Evolutionary conservation across 306 rosid genomes (phyloP), one percentile per base, ranked within the genome.

Genomic region (Begonia loranthoides): DNA sequence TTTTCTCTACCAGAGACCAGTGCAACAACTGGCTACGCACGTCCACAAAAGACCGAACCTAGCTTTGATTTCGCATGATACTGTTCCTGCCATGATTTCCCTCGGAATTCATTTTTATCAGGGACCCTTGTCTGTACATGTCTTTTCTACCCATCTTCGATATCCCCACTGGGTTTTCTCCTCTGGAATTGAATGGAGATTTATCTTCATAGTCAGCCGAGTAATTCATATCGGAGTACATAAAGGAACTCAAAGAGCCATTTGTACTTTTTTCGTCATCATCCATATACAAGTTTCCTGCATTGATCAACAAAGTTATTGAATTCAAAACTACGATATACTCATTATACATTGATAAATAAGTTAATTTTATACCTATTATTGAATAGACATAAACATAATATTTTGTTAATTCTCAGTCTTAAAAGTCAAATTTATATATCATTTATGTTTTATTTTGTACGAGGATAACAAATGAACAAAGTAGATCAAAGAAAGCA

Each of bases 231-330:
- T 64, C 70, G 9, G 79, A 67, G 71, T 65, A 71, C 74, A 74
- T 66, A 59, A 63, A 64, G 51, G 96, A 83, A 70, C 68, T 73
- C 50, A 70, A 46, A 0, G 96, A 84, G 65, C 78, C 57, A 10
- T 49, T 65, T 40, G 86, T 83, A 66, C 85, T 74, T 45, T 65
- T 74, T 45, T 65, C 51, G 52, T 80, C 92, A 14, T 80, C 87
- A 12, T 75, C 76, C 47, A 43, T 48, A 8, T 45, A 68, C 43
- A n/a, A 8, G 48, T 72, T 73, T 45, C 74, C 82, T 75, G 76
- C 70, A 57, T 61, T 39, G 6, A 41, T 9, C 10, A 10, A 1
- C 17, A 39, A 57, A 21, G 15, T 17, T 50, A 51, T 24, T 52
- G 45, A 17, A 16, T 41, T 50, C 17, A 11, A 39, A 22, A 43